Conservation (phyloP, 257 asterid genomes). For the Nemophila menziesii region DNA sequence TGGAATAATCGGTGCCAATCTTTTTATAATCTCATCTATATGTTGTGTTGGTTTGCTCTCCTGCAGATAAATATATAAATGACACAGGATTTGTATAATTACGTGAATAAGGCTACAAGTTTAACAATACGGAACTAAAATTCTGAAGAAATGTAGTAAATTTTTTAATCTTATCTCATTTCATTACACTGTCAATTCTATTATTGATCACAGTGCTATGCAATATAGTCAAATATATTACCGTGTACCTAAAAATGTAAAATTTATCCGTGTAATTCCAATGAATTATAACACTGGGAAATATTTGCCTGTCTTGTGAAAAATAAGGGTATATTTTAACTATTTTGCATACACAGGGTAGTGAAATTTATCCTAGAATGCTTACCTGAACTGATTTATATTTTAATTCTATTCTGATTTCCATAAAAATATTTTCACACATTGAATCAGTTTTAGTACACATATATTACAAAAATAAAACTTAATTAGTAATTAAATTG, state of each 20-base stretch:
- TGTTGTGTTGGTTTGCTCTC: constrained; percentile 37
- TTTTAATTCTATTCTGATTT: constrained; percentile 31
- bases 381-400: too few relatives aligned
- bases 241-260: too few relatives aligned
- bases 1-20: constrained; percentile 49
- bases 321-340: too few relatives aligned
- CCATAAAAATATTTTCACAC: constrained; percentile 8
- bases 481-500: constrained; percentile 3
- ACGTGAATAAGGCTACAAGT: background rate
- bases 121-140: background rate
- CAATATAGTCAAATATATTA: too few relatives aligned
- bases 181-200: too few relatives aligned
- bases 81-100: constrained; percentile 1
- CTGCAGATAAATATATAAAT: constrained; percentile 25
- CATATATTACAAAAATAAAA: constrained; percentile 6
- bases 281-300: too few relatives aligned
- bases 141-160: background rate
- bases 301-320: constrained; percentile 27
- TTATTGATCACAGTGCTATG: too few relatives aligned
- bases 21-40: constrained; percentile 38
- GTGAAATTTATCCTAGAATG: too few relatives aligned
- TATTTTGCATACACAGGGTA: too few relatives aligned
- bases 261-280: too few relatives aligned
- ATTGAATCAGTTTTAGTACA: constrained; percentile 3
- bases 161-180: background rate